Conservation (phyloP, 306 rosid species). For the Hippophae gyantsensis region DNA sequence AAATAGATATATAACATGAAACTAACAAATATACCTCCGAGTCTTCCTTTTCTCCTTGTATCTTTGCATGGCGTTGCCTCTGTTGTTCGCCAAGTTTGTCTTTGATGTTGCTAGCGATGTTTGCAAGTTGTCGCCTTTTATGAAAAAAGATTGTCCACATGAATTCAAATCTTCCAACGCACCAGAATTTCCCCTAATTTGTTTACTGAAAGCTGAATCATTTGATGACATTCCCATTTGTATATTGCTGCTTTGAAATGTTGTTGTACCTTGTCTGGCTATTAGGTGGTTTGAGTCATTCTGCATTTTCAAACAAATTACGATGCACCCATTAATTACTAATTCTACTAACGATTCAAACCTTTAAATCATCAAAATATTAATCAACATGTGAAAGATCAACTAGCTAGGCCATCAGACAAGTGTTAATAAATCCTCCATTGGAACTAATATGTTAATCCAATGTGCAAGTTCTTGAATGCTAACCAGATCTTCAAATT, state of each 20-base stretch:
- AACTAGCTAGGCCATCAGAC: too few relatives aligned
- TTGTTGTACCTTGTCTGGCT: slow-evolving; percentile 40
- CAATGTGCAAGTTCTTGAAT: too few relatives aligned
- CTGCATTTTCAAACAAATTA: slow-evolving; percentile 25
- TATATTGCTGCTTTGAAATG: slow-evolving; percentile 47
- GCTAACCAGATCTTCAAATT: too few relatives aligned
- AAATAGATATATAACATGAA: neutral
- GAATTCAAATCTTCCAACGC: slow-evolving; percentile 19
- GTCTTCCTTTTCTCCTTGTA: slow-evolving; percentile 67
- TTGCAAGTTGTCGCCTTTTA: slow-evolving; percentile 24
- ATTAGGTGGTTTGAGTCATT: slow-evolving; percentile 23
- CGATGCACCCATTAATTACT: neutral
- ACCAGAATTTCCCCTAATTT: slow-evolving; percentile 6
- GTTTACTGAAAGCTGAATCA: slow-evolving; percentile 20
- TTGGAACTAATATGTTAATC: too few relatives aligned
- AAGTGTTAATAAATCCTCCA: too few relatives aligned
- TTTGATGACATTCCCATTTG: slow-evolving; percentile 24
- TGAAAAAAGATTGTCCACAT: slow-evolving; percentile 27
- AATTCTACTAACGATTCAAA: too few relatives aligned
- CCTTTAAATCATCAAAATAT: too few relatives aligned
- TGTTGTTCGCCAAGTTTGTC: slow-evolving; percentile 41
- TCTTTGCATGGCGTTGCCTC: slow-evolving; percentile 70
- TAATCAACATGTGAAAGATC: too few relatives aligned
- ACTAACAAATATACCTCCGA: slow-evolving; percentile 33
- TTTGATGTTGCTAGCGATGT: slow-evolving; percentile 26